Evolutionary conservation across 164 flowering plant species (phyloP).

Genomic region (Buxus sempervirens): DNA sequence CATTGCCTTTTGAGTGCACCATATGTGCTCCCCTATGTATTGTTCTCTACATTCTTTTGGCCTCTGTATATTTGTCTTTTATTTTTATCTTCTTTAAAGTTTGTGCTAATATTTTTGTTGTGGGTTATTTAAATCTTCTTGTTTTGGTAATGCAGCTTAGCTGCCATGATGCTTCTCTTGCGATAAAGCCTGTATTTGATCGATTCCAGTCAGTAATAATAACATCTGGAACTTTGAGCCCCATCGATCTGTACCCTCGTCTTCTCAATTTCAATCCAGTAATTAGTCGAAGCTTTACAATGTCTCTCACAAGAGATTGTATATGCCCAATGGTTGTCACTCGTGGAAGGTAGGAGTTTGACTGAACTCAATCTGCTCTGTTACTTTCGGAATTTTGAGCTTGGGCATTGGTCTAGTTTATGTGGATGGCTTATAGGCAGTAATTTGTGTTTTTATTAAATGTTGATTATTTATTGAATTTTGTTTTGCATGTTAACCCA

Average conservation of each 20-base stretch:
- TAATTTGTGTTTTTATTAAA: conserved; percentile 1
- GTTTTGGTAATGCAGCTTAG: conserved; percentile 57
- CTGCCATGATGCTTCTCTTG: conserved; percentile 99
- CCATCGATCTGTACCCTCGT: conserved; percentile 95
- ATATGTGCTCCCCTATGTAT: background rate
- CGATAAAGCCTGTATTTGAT: conserved; percentile 95
- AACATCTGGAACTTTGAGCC: conserved; percentile 97
- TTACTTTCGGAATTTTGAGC: background rate
- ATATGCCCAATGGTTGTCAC: conserved; percentile 99
- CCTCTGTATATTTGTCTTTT: background rate
- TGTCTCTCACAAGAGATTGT: conserved; percentile 98
- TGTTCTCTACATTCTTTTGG: background rate
- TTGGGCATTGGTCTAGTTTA: background rate
- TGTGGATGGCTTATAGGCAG: background rate
- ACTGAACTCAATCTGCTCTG: background rate
- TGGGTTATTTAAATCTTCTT: conserved; percentile 6
- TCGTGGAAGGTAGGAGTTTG: conserved; percentile 78
- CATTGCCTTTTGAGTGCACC: background rate
- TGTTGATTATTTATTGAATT: conserved; percentile 2
- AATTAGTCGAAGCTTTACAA: conserved; percentile 91
- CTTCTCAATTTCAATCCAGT: conserved; percentile 96
- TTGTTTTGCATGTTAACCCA: conserved; percentile 28
- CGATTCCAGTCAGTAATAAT: conserved; percentile 96
- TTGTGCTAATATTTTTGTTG: background rate
- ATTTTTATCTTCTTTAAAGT: background rate